Percentiles rank a stretch among this genome's conserved stretches.
These are phyloP conservation scores for Aspergillus japonicus DNA, from an alignment of 2,329 filamentous ascomycete species.

Conservation along the genomic window DNA sequence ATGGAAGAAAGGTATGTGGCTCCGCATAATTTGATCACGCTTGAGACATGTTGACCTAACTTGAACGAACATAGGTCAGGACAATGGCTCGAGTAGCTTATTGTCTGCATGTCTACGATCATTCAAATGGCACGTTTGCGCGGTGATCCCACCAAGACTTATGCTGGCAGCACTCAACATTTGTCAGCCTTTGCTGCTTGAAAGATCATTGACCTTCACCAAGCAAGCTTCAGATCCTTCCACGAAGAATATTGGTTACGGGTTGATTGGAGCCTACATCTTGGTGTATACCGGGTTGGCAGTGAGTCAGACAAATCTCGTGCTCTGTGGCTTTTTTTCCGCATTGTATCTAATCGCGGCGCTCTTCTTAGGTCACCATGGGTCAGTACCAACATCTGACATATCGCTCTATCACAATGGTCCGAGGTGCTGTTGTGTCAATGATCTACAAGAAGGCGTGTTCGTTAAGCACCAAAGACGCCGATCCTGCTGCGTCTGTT, in stretches of 20 bases:
- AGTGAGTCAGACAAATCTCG: slow-evolving; percentile 26
- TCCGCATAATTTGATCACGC: rapidly evolving
- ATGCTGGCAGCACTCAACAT: slow-evolving; percentile 40
- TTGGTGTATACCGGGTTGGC: slow-evolving; percentile 45
- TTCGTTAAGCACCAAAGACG: slow-evolving; percentile 32
- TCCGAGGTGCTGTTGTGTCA: slow-evolving; percentile 46
- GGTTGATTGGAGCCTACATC: slow-evolving; percentile 45
- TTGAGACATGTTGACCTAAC: neutral
- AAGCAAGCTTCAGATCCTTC: slow-evolving; percentile 26
- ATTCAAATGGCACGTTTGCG: slow-evolving; percentile 35
- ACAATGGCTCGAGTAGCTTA: slow-evolving; percentile 29
- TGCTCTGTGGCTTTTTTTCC: neutral
- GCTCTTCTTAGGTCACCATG: slow-evolving; percentile 34
- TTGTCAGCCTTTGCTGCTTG: slow-evolving; percentile 40
- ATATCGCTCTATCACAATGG: slow-evolving; percentile 45
- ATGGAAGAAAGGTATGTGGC: slow-evolving; percentile 41
- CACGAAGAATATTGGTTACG: slow-evolving; percentile 41
- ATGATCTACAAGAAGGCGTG: slow-evolving; percentile 52
- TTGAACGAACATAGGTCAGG: slow-evolving; percentile 20
- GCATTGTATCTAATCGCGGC: neutral
- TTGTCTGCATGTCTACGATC: slow-evolving; percentile 31
- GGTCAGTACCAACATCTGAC: slow-evolving; percentile 44
- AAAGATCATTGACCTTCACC: slow-evolving; percentile 37
- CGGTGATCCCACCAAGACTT: slow-evolving; percentile 32
- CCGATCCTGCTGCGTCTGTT: slow-evolving; percentile 39